A percentile compares a stretch with the other conserved stretches of the same genome.
Conservation (phyloP, 2,329 filamentous ascomycete genomes). For the Aulographum hederae region DNA sequence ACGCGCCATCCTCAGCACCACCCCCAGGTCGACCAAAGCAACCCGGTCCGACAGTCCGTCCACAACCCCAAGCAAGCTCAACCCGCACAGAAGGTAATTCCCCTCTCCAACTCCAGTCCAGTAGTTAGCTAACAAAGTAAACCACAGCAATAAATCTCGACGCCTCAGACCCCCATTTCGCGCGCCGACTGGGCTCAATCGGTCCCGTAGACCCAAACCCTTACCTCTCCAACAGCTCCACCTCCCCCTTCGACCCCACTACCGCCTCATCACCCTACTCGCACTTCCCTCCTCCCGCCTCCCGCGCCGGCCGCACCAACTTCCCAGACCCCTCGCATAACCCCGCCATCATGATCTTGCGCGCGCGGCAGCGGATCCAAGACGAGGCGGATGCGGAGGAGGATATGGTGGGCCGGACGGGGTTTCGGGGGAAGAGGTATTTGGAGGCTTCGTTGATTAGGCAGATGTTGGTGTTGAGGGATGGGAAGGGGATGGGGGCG, state of each 20-base stretch:
- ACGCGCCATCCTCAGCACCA: too few species aligned
- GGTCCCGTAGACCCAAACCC: constrained; percentile 40
- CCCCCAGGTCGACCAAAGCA: constrained; percentile 11
- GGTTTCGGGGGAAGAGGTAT: constrained; percentile 23
- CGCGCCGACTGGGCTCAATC: constrained; percentile 57
- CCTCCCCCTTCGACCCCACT: constrained; percentile 10
- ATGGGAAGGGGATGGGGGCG: not conserved
- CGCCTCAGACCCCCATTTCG: constrained; percentile 45
- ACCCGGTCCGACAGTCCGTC: constrained; percentile 22
- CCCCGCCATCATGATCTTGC: constrained; percentile 34
- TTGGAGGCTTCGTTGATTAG: constrained; percentile 24
- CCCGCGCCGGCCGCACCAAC: too few species aligned
- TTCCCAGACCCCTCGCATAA: constrained; percentile 23
- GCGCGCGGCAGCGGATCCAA: constrained; percentile 30
- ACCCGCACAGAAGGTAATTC: constrained; percentile 19
- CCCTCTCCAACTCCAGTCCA: constrained; percentile 1
- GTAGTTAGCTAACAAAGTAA: not conserved
- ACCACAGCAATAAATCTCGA: constrained; percentile 37
- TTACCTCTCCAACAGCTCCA: constrained; percentile 35
- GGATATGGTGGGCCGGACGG: constrained; percentile 21
- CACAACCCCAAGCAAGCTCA: constrained; percentile 18
- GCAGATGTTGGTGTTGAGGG: constrained; percentile 2
- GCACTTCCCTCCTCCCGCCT: not conserved
- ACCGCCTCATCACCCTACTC: not conserved
- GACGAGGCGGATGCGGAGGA: constrained; percentile 36